A percentile compares a stretch with the other conserved stretches of the same genome.
Conservation (phyloP, 176 grass and related monocot genomes). For the Musa itinerans region DNA sequence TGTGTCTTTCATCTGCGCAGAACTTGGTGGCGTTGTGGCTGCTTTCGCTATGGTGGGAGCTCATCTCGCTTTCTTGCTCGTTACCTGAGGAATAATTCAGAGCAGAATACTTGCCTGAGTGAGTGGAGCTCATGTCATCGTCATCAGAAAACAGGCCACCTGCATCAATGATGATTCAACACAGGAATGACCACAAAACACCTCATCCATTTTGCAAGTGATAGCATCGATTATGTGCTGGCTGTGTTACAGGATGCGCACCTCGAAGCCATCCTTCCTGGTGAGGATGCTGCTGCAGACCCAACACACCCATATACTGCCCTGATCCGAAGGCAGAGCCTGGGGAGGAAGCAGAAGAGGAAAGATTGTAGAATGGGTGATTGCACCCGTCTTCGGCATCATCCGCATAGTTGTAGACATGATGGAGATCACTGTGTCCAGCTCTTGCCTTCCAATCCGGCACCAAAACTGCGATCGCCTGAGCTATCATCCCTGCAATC, state of each 20-base stretch:
- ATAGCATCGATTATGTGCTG: conserved; percentile 41
- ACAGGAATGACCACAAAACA: conserved; percentile 1
- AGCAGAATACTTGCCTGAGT: conserved; percentile 62
- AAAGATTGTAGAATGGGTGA: conserved; percentile 50
- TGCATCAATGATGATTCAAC: conserved; percentile 7
- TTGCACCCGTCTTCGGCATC: conserved; percentile 28
- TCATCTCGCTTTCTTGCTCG: conserved; percentile 6
- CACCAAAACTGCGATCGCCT: conserved; percentile 48
- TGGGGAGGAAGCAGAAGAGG: conserved; percentile 19
- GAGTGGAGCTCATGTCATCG: conserved; percentile 53
- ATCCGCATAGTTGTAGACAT: conserved; percentile 32
- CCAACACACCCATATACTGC: not conserved
- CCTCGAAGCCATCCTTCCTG: conserved; percentile 31
- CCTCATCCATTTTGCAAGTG: conserved; percentile 74
- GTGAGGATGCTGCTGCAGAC: not conserved
- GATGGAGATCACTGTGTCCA: conserved; percentile 11
- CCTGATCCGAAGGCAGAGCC: conserved; percentile 35
- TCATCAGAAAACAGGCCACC: conserved; percentile 49
- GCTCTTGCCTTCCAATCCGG: conserved; percentile 38
- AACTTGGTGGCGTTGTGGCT: not conserved
- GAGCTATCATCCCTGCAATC: conserved; percentile 79
- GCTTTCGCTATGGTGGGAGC: conserved; percentile 17
- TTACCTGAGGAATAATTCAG: conserved; percentile 38
- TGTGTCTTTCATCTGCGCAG: conserved; percentile 9
- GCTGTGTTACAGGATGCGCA: not conserved